phyloP scores from a whole-genome alignment of 73 alveolate genomes.

The Tetrahymena thermophila region DNA sequence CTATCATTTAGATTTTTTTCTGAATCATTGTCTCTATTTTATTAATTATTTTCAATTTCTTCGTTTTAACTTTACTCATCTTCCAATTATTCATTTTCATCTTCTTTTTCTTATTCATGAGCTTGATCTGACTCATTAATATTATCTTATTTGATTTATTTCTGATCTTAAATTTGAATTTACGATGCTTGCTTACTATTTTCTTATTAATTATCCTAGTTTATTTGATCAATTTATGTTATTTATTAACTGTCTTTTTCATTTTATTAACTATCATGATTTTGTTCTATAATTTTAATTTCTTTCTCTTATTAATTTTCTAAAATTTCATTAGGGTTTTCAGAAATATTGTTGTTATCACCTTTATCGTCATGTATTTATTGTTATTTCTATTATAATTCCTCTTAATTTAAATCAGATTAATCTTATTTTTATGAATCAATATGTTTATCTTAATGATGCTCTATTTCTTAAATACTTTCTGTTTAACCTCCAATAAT shows the following conservation, averaged over 20 bases:
- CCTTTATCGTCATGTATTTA: no score
- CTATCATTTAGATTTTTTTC: neutral
- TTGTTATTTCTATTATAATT: no score
- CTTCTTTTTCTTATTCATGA: neutral
- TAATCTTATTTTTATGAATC: neutral
- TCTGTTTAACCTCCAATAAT: neutral
- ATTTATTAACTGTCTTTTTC: neutral
- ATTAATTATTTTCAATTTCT: neutral
- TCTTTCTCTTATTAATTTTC: neutral
- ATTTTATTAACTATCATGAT: neutral
- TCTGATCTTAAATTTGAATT: no score
- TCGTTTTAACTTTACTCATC: neutral
- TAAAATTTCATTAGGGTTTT: no score
- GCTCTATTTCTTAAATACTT: neutral
- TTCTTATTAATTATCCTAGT: neutral
- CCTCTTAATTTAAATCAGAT: neutral
- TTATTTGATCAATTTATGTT: neutral
- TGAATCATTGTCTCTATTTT: neutral
- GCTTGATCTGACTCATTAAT: no score
- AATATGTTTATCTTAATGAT: neutral
- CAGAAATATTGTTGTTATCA: no score
- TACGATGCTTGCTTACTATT: neutral
- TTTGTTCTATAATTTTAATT: no score
- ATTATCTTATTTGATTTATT: no score
- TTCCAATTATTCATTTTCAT: neutral